Evolutionary conservation across 495 filamentous ascomycete species (phyloP).

Genomic region (Penicillium angulare): DNA sequence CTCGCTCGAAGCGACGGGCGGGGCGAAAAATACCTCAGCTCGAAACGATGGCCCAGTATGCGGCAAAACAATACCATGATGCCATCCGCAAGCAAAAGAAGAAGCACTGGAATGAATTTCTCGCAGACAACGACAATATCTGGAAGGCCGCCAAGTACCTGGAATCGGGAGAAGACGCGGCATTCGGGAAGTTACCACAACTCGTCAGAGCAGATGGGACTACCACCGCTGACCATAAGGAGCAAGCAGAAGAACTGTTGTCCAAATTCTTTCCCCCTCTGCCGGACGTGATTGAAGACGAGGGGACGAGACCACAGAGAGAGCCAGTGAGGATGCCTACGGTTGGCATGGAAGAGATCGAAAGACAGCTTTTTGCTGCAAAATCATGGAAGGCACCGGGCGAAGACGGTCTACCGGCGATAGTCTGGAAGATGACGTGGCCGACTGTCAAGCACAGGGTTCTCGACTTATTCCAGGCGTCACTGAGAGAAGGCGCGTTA

Average conservation of each 20-base stretch:
- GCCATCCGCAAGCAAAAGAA: slow-evolving; percentile 25
- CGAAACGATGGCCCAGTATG: slow-evolving; percentile 13
- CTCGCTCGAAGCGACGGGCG: slow-evolving; percentile 12
- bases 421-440: slow-evolving; percentile 27
- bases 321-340: slow-evolving; percentile 16
- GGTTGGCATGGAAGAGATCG: slow-evolving; percentile 23
- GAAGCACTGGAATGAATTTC: slow-evolving; percentile 25
- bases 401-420: slow-evolving; percentile 24
- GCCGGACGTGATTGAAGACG: slow-evolving; percentile 17
- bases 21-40: slow-evolving; percentile 12
- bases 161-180: slow-evolving; percentile 17
- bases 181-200: slow-evolving; percentile 18
- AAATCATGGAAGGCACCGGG: slow-evolving; percentile 22
- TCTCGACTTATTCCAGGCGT: slow-evolving; percentile 17
- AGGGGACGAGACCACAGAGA: slow-evolving; percentile 20
- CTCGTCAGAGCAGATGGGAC: slow-evolving; percentile 15
- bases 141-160: slow-evolving; percentile 26
- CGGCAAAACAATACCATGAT: slow-evolving; percentile 23
- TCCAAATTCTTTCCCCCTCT: slow-evolving; percentile 29
- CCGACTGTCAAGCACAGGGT: slow-evolving; percentile 28
- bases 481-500: slow-evolving; percentile 10
- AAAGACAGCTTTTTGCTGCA: slow-evolving; percentile 11
- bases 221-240: slow-evolving; percentile 12
- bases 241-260: slow-evolving; percentile 22
- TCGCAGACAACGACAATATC: slow-evolving; percentile 25